phyloP scores from a whole-genome alignment of 768 basidiomycete species.

The Termitomyces sp. region DNA sequence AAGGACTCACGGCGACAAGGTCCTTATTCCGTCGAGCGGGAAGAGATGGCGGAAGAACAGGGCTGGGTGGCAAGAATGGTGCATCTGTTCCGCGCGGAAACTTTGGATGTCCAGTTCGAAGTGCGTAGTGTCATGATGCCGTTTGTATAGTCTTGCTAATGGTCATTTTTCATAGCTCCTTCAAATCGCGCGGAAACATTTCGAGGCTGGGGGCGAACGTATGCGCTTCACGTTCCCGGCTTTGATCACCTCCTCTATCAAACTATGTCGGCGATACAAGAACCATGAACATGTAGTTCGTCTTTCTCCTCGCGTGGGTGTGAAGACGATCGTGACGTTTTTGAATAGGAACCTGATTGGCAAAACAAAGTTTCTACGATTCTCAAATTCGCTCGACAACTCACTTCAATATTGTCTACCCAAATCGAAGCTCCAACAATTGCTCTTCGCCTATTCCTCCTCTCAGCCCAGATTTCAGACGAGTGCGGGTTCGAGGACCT shows the following conservation, averaged over 20 bases:
- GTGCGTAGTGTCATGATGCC: constrained; percentile 36
- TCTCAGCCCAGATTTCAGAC: constrained; percentile 92
- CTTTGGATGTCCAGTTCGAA: constrained; percentile 85
- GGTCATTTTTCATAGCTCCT: constrained; percentile 51
- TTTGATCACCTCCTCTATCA: constrained; percentile 88
- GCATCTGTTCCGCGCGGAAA: constrained; percentile 88
- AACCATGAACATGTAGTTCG: constrained; percentile 66
- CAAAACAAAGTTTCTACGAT: constrained; percentile 78
- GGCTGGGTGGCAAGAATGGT: constrained; percentile 99
- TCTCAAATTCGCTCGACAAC: constrained; percentile 91
- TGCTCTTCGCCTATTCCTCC: constrained; percentile 90
- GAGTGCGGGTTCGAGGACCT: constrained; percentile 95
- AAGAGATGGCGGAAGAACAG: constrained; percentile 97
- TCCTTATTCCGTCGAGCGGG: constrained; percentile 61
- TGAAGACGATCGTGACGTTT: background rate
- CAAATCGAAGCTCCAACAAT: constrained; percentile 91
- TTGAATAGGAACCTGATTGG: constrained; percentile 76
- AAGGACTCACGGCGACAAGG: constrained; percentile 53
- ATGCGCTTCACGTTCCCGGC: constrained; percentile 98
- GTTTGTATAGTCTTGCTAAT: background rate
- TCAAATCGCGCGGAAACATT: constrained; percentile 86
- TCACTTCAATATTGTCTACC: constrained; percentile 88
- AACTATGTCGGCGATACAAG: constrained; percentile 90
- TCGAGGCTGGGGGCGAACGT: constrained; percentile 87
- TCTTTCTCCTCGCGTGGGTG: constrained; percentile 1